These are phyloP conservation scores for Colletotrichum tamarilloi DNA, from an alignment of 2,329 filamentous ascomycete genomes.

Conservation along the genomic window DNA sequence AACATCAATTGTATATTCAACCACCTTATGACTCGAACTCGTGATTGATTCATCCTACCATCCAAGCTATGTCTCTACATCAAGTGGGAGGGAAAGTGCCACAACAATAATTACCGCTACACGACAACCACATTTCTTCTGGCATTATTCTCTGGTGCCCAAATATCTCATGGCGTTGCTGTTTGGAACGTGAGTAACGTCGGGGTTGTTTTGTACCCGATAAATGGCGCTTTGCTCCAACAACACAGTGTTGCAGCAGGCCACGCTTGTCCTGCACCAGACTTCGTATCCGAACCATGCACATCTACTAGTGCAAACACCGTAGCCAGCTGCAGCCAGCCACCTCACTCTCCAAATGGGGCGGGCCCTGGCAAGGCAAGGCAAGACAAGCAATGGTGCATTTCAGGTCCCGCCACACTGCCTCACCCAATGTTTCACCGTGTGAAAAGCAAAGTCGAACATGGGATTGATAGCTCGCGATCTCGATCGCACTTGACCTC, in stretches of 20 bases:
- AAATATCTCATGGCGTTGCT: background rate
- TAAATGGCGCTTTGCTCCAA: background rate
- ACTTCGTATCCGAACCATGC: background rate
- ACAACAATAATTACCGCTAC: too few relatives aligned
- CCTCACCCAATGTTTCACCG: slow-evolving; percentile 27
- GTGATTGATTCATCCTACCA: too few relatives aligned
- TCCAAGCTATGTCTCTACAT: too few relatives aligned
- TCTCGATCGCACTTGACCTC: background rate
- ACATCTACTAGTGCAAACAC: background rate
- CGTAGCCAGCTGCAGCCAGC: background rate
- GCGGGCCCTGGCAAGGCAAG: background rate
- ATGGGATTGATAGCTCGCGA: background rate
- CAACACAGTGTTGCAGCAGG: background rate
- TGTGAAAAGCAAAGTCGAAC: slow-evolving; percentile 18
- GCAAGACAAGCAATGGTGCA: background rate
- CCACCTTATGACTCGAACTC: too few relatives aligned
- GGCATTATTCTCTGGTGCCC: too few relatives aligned
- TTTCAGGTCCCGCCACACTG: slow-evolving; percentile 10
- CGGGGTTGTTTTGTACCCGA: background rate
- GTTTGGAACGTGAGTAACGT: background rate
- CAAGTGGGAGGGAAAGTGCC: too few relatives aligned
- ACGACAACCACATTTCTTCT: too few relatives aligned
- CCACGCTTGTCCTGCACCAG: background rate
- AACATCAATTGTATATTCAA: background rate
- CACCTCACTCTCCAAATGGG: background rate